phyloP scores from a whole-genome alignment of 257 asterid genomes.

The Gentiana dahurica region DNA sequence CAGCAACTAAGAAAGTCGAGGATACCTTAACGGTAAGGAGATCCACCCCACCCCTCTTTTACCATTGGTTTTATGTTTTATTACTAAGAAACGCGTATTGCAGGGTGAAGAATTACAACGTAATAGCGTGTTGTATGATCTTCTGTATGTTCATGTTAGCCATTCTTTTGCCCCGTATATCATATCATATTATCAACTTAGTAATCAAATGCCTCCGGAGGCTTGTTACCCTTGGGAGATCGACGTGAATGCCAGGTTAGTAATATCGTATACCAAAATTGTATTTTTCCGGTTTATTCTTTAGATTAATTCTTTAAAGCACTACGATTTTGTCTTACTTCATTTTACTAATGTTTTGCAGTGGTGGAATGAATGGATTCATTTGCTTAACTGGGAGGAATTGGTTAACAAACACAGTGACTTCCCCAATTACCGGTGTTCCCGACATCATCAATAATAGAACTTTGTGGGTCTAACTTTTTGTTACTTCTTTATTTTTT shows the following conservation, averaged over 20 bases:
- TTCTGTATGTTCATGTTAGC: slow-evolving; percentile 62
- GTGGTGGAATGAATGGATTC: slow-evolving; percentile 93
- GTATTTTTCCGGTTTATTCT: neutral
- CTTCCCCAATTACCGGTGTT: slow-evolving; percentile 55
- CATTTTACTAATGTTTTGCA: slow-evolving; percentile 24
- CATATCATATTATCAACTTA: slow-evolving; percentile 41
- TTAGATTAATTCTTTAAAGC: neutral
- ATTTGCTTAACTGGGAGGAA: slow-evolving; percentile 69
- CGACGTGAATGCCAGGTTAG: slow-evolving; percentile 59
- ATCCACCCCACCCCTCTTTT: too few species aligned
- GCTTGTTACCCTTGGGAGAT: slow-evolving; percentile 40
- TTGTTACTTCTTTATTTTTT: neutral
- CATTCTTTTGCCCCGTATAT: slow-evolving; percentile 65
- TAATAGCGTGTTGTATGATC: slow-evolving; percentile 70
- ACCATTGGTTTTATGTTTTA: too few species aligned
- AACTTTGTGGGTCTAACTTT: slow-evolving; percentile 48
- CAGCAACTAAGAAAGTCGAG: slow-evolving; percentile 75
- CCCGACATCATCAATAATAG: slow-evolving; percentile 44
- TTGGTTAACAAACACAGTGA: slow-evolving; percentile 31
- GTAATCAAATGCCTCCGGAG: slow-evolving; percentile 17
- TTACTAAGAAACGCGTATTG: slow-evolving; percentile 4
- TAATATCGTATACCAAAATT: slow-evolving; percentile 10
- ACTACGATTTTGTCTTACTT: slow-evolving; percentile 9
- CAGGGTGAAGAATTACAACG: slow-evolving; percentile 78
- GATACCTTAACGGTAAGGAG: slow-evolving; percentile 75